phyloP scores from a whole-genome alignment of 2,329 filamentous ascomycete genomes.

The Alternaria brassicae region DNA sequence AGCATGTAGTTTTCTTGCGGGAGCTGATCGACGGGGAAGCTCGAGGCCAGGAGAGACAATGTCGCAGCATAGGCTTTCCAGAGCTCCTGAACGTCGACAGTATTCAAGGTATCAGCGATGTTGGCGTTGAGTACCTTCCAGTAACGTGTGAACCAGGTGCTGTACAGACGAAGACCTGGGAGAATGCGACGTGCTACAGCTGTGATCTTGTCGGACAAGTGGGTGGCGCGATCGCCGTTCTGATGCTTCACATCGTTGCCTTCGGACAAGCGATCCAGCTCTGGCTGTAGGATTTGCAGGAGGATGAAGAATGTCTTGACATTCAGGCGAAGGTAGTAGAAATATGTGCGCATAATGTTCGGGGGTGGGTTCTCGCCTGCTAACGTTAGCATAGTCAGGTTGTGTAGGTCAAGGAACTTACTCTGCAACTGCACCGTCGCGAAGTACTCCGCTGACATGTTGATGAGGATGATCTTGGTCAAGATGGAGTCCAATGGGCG shows the following conservation, averaged over 20 bases:
- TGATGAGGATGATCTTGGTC: constrained; percentile 82
- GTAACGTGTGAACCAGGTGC: constrained; percentile 69
- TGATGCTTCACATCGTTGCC: constrained; percentile 56
- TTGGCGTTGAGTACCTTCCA: constrained; percentile 63
- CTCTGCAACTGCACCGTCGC: constrained; percentile 68
- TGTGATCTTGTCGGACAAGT: constrained; percentile 61
- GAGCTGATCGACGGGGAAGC: constrained; percentile 65
- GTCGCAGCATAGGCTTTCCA: constrained; percentile 72
- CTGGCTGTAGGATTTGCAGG: constrained; percentile 72
- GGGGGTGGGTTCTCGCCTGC: constrained; percentile 39
- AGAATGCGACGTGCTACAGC: constrained; percentile 67
- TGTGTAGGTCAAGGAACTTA: constrained; percentile 44
- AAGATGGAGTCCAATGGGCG: constrained; percentile 69
- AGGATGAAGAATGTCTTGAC: constrained; percentile 77
- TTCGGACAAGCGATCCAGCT: constrained; percentile 66
- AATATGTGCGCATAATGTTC: constrained; percentile 52
- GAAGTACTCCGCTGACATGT: constrained; percentile 82
- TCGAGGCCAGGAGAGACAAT: constrained; percentile 64
- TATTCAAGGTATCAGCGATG: constrained; percentile 61
- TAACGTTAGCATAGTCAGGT: constrained; percentile 16
- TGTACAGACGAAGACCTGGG: constrained; percentile 71
- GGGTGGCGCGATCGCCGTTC: constrained; percentile 42
- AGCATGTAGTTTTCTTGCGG: constrained; percentile 67
- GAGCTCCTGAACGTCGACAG: constrained; percentile 65
- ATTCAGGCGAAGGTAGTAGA: constrained; percentile 78